Percentiles rank a stretch among this genome's conserved stretches.
Conservation (phyloP, 163 green algal genomes). For the Volvox carteri region DNA sequence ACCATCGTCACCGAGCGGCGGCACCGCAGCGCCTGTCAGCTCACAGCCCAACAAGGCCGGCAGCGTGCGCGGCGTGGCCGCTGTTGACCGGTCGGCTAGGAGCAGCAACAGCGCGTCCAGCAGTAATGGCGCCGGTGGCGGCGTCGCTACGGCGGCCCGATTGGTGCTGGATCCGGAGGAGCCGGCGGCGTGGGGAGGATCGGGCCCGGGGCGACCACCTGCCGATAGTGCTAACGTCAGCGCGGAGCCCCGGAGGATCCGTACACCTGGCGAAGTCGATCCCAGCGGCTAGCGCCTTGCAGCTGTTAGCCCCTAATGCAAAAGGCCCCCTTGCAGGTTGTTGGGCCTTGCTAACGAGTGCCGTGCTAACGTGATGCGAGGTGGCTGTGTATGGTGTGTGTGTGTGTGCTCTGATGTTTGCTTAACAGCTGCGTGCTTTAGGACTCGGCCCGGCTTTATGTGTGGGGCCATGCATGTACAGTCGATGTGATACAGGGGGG, state of each 20-base stretch:
- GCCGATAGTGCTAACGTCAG: neutral
- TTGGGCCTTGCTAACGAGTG: too few species aligned
- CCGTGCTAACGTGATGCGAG: too few species aligned
- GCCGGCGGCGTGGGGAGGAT: neutral
- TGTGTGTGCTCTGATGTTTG: too few species aligned
- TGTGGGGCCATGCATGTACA: too few species aligned
- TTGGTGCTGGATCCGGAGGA: conserved; percentile 34
- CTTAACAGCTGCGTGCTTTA: too few species aligned
- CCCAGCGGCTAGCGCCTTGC: neutral
- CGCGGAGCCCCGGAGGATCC: neutral
- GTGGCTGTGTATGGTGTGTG: too few species aligned
- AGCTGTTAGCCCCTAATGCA: too few species aligned
- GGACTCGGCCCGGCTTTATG: too few species aligned
- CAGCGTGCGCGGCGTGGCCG: neutral
- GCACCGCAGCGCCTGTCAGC: neutral
- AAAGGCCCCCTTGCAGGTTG: too few species aligned
- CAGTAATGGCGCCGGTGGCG: conserved; percentile 23
- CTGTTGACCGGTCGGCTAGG: neutral
- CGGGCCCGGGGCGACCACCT: neutral
- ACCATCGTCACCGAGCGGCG: neutral
- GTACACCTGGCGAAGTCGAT: conserved; percentile 25
- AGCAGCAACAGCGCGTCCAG: conserved; percentile 7
- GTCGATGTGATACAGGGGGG: too few species aligned
- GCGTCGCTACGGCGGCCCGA: conserved; percentile 12
- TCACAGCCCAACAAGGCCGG: neutral